These are phyloP conservation scores for Hyaloperonospora arabidopsidis DNA, from an alignment of 352 stramenopile genomes.

Conservation along the genomic window DNA sequence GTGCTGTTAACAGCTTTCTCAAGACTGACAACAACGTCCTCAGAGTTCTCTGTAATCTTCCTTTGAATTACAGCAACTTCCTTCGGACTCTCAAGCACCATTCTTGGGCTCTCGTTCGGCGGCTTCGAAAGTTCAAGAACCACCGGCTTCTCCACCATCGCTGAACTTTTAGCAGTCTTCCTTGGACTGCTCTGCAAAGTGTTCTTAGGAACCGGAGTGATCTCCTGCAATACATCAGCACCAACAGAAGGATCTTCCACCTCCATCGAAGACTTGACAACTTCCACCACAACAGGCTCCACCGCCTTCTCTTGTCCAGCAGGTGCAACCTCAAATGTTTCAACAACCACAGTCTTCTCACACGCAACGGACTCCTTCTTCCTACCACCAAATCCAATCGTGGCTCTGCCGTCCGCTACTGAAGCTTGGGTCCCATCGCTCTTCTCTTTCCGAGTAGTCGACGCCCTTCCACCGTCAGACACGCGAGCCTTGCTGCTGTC, in stretches of 20 bases:
- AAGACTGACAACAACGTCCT: constrained; percentile 2
- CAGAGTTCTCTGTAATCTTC: constrained; percentile 6
- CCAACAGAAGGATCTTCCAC: constrained; percentile 3
- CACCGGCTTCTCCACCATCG: background rate
- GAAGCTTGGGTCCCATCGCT: constrained; percentile 7
- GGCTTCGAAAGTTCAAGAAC: background rate
- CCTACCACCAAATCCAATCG: background rate
- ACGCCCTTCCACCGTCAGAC: constrained; percentile 12
- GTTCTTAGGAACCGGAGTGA: constrained; percentile 5
- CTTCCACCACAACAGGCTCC: constrained; percentile 4
- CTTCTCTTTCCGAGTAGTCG: constrained; percentile 19
- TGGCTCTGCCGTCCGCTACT: background rate
- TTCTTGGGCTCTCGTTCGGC: constrained; percentile 10
- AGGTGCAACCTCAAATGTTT: constrained; percentile 1
- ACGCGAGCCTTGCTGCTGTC: constrained; percentile 8
- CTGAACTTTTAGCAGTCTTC: constrained; percentile 3
- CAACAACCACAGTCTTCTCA: constrained; percentile 3
- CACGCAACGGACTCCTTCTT: background rate
- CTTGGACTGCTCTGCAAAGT: constrained; percentile 10
- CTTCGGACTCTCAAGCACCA: constrained; percentile 15
- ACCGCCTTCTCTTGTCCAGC: constrained; percentile 6
- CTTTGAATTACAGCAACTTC: constrained; percentile 2
- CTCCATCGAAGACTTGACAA: constrained; percentile 3
- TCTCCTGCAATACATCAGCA: constrained; percentile 3
- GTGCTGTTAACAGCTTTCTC: constrained; percentile 11